These are phyloP conservation scores for Petunia axillaris DNA, from an alignment of 257 asterid species.

Conservation along the genomic window DNA sequence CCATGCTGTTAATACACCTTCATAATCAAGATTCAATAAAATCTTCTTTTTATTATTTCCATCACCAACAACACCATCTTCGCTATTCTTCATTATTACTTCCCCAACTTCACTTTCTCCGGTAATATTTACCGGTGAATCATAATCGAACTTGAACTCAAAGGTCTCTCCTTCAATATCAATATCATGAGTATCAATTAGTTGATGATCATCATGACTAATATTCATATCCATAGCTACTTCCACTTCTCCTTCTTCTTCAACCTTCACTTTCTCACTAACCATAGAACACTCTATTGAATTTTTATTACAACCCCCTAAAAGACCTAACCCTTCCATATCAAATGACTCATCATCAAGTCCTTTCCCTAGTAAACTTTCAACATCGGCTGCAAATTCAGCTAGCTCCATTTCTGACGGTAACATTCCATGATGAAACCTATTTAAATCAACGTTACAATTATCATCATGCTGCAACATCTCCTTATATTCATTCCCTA, in stretches of 20 bases:
- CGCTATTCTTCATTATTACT: constrained; percentile 22
- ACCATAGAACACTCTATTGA: constrained; percentile 34
- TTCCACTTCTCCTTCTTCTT: constrained; percentile 44
- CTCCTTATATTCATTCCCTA: constrained; percentile 24
- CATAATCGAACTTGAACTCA: constrained; percentile 62
- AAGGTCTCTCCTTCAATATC: constrained; percentile 50
- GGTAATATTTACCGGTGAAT: constrained; percentile 35
- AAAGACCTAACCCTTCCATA: constrained; percentile 67
- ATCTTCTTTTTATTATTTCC: constrained; percentile 36
- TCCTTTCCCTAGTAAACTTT: constrained; percentile 73
- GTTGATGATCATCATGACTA: not conserved
- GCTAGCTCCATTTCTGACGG: constrained; percentile 83
- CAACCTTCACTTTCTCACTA: constrained; percentile 47
- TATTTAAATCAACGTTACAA: constrained; percentile 27
- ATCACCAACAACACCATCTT: not conserved
- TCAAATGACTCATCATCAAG: constrained; percentile 67
- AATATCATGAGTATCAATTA: constrained; percentile 25
- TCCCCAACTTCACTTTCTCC: constrained; percentile 32
- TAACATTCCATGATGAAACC: constrained; percentile 48
- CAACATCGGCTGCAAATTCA: constrained; percentile 82
- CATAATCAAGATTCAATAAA: constrained; percentile 69
- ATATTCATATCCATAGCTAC: not conserved
- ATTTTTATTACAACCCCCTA: constrained; percentile 34
- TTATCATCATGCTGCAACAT: not conserved
- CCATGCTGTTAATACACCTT: constrained; percentile 73